A percentile compares a stretch with the other conserved stretches of the same genome.
phyloP scores from a whole-genome alignment of 441 rosid genomes.

The Lepidium campestre region DNA sequence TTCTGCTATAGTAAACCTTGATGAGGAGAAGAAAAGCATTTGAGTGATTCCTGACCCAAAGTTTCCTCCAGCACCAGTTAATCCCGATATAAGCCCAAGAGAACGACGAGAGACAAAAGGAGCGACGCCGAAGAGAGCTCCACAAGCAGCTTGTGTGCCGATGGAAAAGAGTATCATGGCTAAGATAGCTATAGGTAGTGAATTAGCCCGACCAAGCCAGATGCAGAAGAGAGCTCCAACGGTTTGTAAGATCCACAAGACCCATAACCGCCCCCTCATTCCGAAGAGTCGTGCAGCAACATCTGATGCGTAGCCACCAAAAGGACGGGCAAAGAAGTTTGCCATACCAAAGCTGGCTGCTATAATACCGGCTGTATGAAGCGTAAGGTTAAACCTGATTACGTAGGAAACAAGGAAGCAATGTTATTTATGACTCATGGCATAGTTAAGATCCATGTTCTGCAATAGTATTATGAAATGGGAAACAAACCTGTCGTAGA shows the following conservation, averaged over 20 bases:
- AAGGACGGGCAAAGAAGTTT: conserved; percentile 43
- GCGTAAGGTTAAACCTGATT: conserved; percentile 31
- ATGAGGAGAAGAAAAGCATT: conserved; percentile 41
- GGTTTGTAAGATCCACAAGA: conserved; percentile 44
- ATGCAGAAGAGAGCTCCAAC: conserved; percentile 47
- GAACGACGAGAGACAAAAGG: conserved; percentile 53
- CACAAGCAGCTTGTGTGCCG: conserved; percentile 50
- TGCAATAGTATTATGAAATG: too few relatives aligned
- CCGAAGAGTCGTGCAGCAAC: conserved; percentile 37
- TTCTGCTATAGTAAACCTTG: conserved; percentile 39
- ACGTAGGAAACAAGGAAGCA: too few relatives aligned
- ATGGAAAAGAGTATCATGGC: conserved; percentile 46
- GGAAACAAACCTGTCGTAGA: conserved; percentile 32
- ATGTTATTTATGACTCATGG: too few relatives aligned
- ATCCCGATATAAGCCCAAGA: conserved; percentile 39
- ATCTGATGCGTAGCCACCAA: conserved; percentile 44
- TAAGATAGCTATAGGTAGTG: conserved; percentile 33
- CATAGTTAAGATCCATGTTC: too few relatives aligned
- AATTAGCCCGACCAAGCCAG: conserved; percentile 39
- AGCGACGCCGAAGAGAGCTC: conserved; percentile 44
- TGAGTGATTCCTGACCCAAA: conserved; percentile 48
- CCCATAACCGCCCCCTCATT: conserved; percentile 47
- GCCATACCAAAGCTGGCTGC: conserved; percentile 60
- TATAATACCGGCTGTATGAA: conserved; percentile 45
- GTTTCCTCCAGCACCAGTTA: conserved; percentile 47